These are phyloP conservation scores for Ganoderma resinaceum DNA, from an alignment of 1,284 basidiomycete species.

Conservation along the genomic window DNA sequence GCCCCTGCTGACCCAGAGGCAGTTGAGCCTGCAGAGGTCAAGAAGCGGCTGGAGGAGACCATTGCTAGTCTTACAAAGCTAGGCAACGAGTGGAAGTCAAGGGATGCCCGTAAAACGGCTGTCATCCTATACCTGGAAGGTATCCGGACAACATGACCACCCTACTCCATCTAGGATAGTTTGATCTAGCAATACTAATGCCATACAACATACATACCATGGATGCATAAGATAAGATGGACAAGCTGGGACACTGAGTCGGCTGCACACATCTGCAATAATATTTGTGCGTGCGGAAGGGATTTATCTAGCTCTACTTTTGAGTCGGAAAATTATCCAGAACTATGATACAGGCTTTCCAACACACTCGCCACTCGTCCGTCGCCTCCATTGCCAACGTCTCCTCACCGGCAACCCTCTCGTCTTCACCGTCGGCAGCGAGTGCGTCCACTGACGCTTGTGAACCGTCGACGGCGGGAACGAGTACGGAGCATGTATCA, in stretches of 20 bases:
- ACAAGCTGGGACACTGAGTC: background rate
- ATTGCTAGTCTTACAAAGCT: slow-evolving; percentile 50
- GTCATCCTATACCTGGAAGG: slow-evolving; percentile 52
- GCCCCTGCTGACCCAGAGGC: background rate
- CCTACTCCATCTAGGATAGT: background rate
- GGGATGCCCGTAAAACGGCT: slow-evolving; percentile 46
- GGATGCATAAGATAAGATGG: background rate
- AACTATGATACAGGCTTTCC: slow-evolving; percentile 8
- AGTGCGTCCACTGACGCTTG: slow-evolving; percentile 33
- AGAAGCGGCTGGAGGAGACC: slow-evolving; percentile 49
- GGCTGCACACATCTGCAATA: background rate
- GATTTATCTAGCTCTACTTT: slow-evolving; percentile 1
- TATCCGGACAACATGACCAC: slow-evolving; percentile 13
- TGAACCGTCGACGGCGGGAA: slow-evolving; percentile 37
- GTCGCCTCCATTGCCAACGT: background rate
- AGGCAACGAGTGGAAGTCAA: slow-evolving; percentile 58
- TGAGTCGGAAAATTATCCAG: background rate
- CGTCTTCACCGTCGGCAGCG: slow-evolving; percentile 44
- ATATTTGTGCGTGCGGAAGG: background rate
- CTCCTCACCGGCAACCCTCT: slow-evolving; percentile 48
- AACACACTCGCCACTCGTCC: background rate
- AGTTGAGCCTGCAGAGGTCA: slow-evolving; percentile 19
- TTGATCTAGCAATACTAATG: background rate
- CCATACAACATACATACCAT: background rate
- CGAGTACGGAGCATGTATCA: slow-evolving; percentile 41